Percentiles rank a stretch among this genome's conserved stretches.
These are phyloP conservation scores for Gigaspora rosea DNA, from an alignment of 192 early-diverging fungal genomes.

Conservation along the genomic window DNA sequence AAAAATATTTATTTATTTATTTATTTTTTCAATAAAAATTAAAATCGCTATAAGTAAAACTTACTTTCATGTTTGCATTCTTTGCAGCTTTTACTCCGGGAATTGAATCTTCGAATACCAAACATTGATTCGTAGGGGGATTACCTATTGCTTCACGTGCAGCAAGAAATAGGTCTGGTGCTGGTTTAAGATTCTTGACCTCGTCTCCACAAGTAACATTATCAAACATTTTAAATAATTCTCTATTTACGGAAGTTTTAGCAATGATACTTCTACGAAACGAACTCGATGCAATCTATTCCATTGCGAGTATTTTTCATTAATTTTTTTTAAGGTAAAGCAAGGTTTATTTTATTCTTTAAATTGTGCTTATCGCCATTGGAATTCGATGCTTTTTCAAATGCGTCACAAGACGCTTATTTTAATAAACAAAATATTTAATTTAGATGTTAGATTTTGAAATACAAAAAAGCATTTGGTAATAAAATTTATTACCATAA, in stretches of 20 bases:
- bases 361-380: slow-evolving; percentile 19
- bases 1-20: too few relatives aligned
- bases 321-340: background rate
- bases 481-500: background rate
- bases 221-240: slow-evolving; percentile 80
- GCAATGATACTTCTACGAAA: slow-evolving; percentile 66
- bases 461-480: background rate
- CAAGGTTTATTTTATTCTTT: too few relatives aligned
- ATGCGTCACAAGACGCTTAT: slow-evolving; percentile 26
- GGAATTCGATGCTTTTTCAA: background rate
- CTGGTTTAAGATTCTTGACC: slow-evolving; percentile 80
- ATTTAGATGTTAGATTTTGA: background rate
- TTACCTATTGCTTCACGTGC: slow-evolving; percentile 49
- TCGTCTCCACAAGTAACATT: slow-evolving; percentile 89
- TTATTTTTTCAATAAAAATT: background rate
- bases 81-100: slow-evolving; percentile 82
- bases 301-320: background rate
- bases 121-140: slow-evolving; percentile 54
- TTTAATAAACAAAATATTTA: background rate
- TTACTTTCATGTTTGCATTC: slow-evolving; percentile 77
- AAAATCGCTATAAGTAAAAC: background rate
- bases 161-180: slow-evolving; percentile 86
- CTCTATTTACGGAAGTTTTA: slow-evolving; percentile 68
- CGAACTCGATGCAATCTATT: slow-evolving; percentile 79
- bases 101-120: slow-evolving; percentile 94